Percentiles rank a stretch among this genome's conserved stretches.
Conservation (phyloP, 257 asterid genomes). For the Ilex aquifolium region DNA sequence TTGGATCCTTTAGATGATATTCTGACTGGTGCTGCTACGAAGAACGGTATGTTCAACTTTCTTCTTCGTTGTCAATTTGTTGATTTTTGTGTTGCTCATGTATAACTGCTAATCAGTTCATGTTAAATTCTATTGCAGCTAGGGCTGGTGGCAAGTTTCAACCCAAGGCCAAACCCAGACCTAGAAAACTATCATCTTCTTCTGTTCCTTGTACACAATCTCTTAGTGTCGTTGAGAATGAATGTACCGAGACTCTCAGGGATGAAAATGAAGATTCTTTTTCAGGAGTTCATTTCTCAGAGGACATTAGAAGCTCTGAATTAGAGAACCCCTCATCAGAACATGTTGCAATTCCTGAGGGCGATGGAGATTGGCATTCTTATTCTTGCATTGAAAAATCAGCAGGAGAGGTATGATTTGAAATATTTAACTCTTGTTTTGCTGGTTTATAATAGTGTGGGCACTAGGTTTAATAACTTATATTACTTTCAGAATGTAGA, state of each 20-base stretch:
- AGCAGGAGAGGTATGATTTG: constrained; percentile 36
- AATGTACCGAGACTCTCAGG: constrained; percentile 11
- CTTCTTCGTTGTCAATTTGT: background rate
- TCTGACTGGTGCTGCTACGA: constrained; percentile 27
- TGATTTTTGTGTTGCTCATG: background rate
- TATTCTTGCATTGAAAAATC: constrained; percentile 31
- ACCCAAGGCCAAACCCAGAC: constrained; percentile 54
- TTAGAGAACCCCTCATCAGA: constrained; percentile 6
- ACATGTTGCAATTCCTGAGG: constrained; percentile 22
- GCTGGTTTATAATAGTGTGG: no score
- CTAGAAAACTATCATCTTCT: constrained; percentile 30
- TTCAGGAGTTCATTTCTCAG: constrained; percentile 3
- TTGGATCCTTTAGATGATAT: constrained; percentile 44
- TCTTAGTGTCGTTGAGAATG: constrained; percentile 19
- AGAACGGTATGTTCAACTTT: constrained; percentile 31
- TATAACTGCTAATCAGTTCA: background rate
- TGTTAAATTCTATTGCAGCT: constrained; percentile 26
- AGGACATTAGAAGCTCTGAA: constrained; percentile 11
- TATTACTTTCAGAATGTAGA: constrained; percentile 40
- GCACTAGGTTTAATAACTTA: constrained; percentile 12
- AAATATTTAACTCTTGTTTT: no score
- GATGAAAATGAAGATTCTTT: constrained; percentile 28
- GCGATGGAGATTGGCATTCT: constrained; percentile 27
- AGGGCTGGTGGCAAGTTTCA: constrained; percentile 51
- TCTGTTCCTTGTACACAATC: constrained; percentile 27